phyloP scores from a whole-genome alignment of 108 stramenopile species.

The Pseudonitzschia multistriata region DNA sequence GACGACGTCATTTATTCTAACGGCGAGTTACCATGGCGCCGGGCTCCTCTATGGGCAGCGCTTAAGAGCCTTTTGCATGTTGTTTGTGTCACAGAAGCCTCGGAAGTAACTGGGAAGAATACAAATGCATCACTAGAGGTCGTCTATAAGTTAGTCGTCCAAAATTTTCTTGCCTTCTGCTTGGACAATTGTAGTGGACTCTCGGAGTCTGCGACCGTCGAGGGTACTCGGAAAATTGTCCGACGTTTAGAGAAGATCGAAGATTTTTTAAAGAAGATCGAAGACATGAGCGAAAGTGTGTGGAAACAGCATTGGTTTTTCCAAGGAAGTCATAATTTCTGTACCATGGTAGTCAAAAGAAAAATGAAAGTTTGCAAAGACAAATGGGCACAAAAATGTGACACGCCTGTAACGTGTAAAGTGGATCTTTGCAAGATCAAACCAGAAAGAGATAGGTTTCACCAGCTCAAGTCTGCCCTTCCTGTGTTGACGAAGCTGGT shows the following conservation, averaged over 20 bases:
- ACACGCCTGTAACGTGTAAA: not conserved
- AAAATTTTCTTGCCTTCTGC: constrained; percentile 5
- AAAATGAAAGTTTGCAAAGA: not conserved
- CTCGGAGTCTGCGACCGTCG: not conserved
- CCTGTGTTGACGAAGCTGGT: not conserved
- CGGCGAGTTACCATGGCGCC: constrained; percentile 1
- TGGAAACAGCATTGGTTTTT: not conserved
- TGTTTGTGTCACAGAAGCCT: not conserved
- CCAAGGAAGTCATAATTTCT: not conserved
- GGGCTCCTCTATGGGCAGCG: constrained; percentile 2
- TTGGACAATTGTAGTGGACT: not conserved
- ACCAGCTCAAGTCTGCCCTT: not conserved
- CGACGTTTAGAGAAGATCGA: constrained; percentile 1
- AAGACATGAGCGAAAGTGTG: not conserved
- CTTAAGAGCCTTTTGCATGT: constrained; percentile 8
- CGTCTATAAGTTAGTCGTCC: not conserved
- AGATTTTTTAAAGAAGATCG: not conserved
- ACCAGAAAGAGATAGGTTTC: not conserved
- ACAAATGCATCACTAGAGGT: not conserved
- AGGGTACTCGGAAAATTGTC: constrained; percentile 6
- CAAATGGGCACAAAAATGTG: not conserved
- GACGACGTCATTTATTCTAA: not conserved
- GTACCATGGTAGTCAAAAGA: not conserved
- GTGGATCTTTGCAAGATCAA: not conserved
- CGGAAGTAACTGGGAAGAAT: not conserved